A percentile compares a stretch with the other conserved stretches of the same genome.
Conservation (phyloP, 2,329 filamentous ascomycete genomes). For the Cladosporium halotolerans region DNA sequence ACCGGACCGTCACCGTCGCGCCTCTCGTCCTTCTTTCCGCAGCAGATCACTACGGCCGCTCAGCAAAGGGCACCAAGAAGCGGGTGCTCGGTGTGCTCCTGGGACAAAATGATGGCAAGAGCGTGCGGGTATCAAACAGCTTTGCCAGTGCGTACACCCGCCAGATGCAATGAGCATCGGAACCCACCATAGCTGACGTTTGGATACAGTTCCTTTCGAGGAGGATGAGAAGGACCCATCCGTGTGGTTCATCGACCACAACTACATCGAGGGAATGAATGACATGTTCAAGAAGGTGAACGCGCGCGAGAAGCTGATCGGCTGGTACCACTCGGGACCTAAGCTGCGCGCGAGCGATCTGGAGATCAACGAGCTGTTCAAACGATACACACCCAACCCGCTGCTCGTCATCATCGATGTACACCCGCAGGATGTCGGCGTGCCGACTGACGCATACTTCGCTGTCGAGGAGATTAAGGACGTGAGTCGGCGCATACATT, state of each 20-base stretch:
- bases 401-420: constrained; percentile 97
- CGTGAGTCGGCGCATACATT: constrained; percentile 42
- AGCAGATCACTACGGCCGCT: constrained; percentile 96
- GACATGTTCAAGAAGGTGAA: constrained; percentile 99
- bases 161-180: background rate
- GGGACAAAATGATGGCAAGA: constrained; percentile 93
- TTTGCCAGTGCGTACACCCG: constrained; percentile 69
- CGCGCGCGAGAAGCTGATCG: constrained; percentile 95
- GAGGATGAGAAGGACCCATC: constrained; percentile 98
- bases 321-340: constrained; percentile 98
- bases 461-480: constrained; percentile 99
- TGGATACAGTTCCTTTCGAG: constrained; percentile 77
- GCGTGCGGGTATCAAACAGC: constrained; percentile 96
- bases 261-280: constrained; percentile 99
- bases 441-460: constrained; percentile 98
- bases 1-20: constrained; percentile 90
- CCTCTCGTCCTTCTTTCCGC: constrained; percentile 95
- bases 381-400: constrained; percentile 95
- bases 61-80: constrained; percentile 78
- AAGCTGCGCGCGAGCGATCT: constrained; percentile 95
- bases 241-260: constrained; percentile 98
- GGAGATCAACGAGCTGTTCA: constrained; percentile 99
- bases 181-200: constrained; percentile 12
- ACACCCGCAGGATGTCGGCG: constrained; percentile 93
- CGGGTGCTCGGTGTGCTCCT: constrained; percentile 91